Percentiles rank a stretch among this genome's conserved stretches.
Evolutionary conservation across 75 land plant genomes (phyloP).

Genomic region (Cunninghamia lanceolata): DNA sequence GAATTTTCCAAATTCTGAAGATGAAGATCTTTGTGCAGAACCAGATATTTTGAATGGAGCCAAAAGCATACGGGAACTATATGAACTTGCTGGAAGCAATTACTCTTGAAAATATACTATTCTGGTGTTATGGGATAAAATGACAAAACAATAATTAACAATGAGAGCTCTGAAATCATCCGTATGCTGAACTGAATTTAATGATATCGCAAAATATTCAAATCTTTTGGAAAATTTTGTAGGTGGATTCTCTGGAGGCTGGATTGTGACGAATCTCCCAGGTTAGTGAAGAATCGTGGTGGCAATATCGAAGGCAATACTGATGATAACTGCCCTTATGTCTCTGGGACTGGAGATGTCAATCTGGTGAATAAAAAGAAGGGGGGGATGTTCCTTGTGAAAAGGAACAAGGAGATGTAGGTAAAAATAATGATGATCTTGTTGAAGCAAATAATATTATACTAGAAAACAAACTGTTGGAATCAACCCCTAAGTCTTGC

Average conservation of each 20-base stretch:
- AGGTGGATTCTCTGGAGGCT: neutral
- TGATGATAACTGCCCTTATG: neutral
- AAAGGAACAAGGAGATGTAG: no score
- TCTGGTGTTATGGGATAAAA: constrained; percentile 89
- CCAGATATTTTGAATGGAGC: constrained; percentile 68
- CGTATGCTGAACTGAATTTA: constrained; percentile 88
- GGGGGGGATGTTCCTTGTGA: neutral
- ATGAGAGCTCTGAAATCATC: constrained; percentile 83
- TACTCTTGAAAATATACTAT: constrained; percentile 72
- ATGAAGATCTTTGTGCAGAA: constrained; percentile 70
- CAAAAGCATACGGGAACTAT: constrained; percentile 64
- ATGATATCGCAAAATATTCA: constrained; percentile 69
- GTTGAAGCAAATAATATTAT: no score
- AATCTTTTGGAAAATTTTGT: neutral
- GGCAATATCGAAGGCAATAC: neutral
- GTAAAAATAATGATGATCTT: no score
- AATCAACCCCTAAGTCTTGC: no score
- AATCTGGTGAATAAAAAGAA: no score
- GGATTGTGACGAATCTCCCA: neutral
- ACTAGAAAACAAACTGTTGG: no score
- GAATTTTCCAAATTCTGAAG: constrained; percentile 60
- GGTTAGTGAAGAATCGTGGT: neutral
- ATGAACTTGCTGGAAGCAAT: constrained; percentile 65
- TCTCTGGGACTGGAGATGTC: no score
- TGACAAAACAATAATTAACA: constrained; percentile 69